phyloP scores from a whole-genome alignment of 1,284 basidiomycete species.

The Moesziomyces sp. region DNA sequence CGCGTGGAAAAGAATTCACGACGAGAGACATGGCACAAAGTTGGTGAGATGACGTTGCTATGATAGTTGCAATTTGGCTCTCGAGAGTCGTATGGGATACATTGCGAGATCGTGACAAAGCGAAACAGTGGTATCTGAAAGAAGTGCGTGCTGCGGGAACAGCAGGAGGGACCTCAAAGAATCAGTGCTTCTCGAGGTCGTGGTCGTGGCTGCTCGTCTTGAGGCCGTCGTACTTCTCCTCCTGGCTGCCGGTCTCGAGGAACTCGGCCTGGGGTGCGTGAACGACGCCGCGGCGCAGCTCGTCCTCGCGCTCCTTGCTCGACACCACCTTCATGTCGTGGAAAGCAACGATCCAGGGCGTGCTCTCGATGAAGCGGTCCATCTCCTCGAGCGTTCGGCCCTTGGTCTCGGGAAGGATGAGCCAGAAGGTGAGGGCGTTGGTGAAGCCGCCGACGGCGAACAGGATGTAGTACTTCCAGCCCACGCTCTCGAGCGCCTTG shows the following conservation, averaged over 20 bases:
- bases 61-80: not conserved
- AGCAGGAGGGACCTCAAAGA: not conserved
- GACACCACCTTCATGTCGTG: slow-evolving; percentile 54
- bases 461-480: slow-evolving; percentile 72
- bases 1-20: too few species aligned
- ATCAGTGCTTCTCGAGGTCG: slow-evolving; percentile 26
- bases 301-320: slow-evolving; percentile 70
- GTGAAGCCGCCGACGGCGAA: slow-evolving; percentile 76
- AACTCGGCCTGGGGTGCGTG: slow-evolving; percentile 9
- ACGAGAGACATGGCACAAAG: too few species aligned
- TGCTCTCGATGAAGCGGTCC: slow-evolving; percentile 73
- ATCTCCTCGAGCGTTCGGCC: slow-evolving; percentile 72
- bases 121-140: too few species aligned
- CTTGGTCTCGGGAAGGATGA: slow-evolving; percentile 68
- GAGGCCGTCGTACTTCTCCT: slow-evolving; percentile 23
- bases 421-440: slow-evolving; percentile 75
- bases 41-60: not conserved
- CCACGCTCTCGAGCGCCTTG: slow-evolving; percentile 66
- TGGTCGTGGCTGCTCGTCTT: slow-evolving; percentile 30
- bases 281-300: slow-evolving; percentile 67
- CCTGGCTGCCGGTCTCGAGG: slow-evolving; percentile 11
- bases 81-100: not conserved
- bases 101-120: not conserved
- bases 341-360: slow-evolving; percentile 71
- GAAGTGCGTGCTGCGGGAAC: not conserved